Base-by-base conservation (phyloP, 371 early-diverging fungal genomes). In the Parasitella parasitica region DNA sequence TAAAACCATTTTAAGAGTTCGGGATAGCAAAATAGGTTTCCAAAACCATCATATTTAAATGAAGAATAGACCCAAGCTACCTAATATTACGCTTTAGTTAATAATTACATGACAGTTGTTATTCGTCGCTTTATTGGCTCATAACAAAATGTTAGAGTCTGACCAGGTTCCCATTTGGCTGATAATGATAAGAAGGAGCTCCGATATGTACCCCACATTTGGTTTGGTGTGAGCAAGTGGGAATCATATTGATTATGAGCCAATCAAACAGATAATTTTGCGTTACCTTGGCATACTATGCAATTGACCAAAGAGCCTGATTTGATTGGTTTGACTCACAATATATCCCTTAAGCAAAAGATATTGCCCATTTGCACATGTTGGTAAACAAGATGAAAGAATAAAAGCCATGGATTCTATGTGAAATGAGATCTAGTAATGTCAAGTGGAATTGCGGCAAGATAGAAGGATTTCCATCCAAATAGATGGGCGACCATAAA, bases 291-390 rank as follows among this genome's bases (percentile, higher is more conserved):
- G 49, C 7, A 50, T 28, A 16, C 64, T 62, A 52, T 62, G 59
- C 59, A 56, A 32, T 55, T 51, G 37, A 62, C 37, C 27, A 50
- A 59, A 24, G 52, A 36, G 30, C 27, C 7, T 4, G 6, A 35
- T 65, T 39, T 58, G 65, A 63, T 67, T 63, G 59, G 67, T 50
- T 63, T 63, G 61, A 63, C 61, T 64, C 61, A 60, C 55, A 52
- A 62, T 64, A 56, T 63, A 57, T 71, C 63, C 57, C 54, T 57
- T 54, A 3, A 41, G 4, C 41, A 35, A n/a, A 59, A 34, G 53
- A 22, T 35, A 11, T 38, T 22, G 49, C 18, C 5, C 38, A 32
- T 50, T 38, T 59, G 36, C 30, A 16, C 59, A 59, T 56, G n/a
- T 39, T 18, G 20, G 12, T 6, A 18, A 18, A 3, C 32, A 51